These are phyloP conservation scores for Rachicladosporium sp. DNA, from an alignment of 2,329 filamentous ascomycete genomes.

Conservation along the genomic window DNA sequence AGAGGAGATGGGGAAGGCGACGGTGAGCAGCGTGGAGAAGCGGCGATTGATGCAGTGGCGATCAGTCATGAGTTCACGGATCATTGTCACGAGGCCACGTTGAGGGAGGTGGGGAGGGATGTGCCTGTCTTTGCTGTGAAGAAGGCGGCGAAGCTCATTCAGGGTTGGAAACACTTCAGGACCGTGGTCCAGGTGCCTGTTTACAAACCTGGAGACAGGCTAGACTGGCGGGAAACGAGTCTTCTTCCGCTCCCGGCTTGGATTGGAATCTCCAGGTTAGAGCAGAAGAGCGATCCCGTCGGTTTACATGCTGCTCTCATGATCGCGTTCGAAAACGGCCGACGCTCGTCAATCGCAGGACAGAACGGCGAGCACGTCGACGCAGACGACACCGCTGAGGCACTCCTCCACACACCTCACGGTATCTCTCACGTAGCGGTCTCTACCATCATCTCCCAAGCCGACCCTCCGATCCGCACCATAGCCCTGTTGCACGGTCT, in stretches of 20 bases:
- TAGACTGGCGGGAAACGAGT: constrained; percentile 36
- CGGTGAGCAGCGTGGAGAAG: background rate
- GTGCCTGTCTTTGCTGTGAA: constrained; percentile 49
- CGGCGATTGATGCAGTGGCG: constrained; percentile 45
- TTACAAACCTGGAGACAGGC: constrained; percentile 25
- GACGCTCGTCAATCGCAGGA: constrained; percentile 8
- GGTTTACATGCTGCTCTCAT: constrained; percentile 52
- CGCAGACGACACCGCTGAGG: constrained; percentile 34
- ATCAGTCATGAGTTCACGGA: constrained; percentile 58
- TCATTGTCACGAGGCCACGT: constrained; percentile 51
- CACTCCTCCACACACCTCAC: constrained; percentile 53
- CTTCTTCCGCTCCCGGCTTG: constrained; percentile 42
- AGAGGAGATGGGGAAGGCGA: constrained; percentile 37
- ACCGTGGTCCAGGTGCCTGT: constrained; percentile 39
- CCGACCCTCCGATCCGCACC: constrained; percentile 38
- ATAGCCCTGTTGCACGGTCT: constrained; percentile 53
- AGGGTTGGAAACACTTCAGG: constrained; percentile 48
- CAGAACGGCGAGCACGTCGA: constrained; percentile 12
- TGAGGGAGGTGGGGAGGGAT: constrained; percentile 40
- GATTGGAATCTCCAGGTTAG: constrained; percentile 48
- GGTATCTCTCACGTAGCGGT: constrained; percentile 31
- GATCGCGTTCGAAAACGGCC: constrained; percentile 37
- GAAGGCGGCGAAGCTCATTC: constrained; percentile 45
- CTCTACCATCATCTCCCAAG: constrained; percentile 21
- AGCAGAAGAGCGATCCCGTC: constrained; percentile 41